phyloP scores from a whole-genome alignment of 179 eudicot species.

The Actinidia polygama region DNA sequence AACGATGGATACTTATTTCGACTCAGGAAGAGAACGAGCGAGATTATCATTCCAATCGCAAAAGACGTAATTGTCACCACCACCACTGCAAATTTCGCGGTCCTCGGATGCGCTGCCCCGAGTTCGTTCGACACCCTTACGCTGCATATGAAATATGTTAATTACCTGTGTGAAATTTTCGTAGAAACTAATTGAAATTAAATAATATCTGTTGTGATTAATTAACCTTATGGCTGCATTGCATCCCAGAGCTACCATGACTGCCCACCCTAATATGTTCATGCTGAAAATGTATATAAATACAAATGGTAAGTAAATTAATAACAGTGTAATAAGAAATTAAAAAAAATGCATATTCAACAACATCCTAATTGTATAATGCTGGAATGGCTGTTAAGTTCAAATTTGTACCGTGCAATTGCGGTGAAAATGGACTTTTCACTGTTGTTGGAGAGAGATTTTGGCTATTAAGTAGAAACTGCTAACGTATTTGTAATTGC shows the following conservation, averaged over 20 bases:
- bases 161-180: not conserved
- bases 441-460: too few relatives aligned
- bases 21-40: constrained; percentile 38
- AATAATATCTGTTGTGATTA: not conserved
- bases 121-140: constrained; percentile 82
- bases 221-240: constrained; percentile 51
- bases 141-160: constrained; percentile 26
- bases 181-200: not conserved
- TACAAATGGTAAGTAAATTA: not conserved
- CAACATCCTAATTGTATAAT: too few relatives aligned
- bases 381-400: too few relatives aligned
- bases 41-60: constrained; percentile 44
- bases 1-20: constrained; percentile 57
- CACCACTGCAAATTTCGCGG: constrained; percentile 61
- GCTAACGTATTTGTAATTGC: too few relatives aligned
- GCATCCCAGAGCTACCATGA: constrained; percentile 48
- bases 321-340: not conserved
- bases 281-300: constrained; percentile 37
- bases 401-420: too few relatives aligned
- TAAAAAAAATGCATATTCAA: not conserved
- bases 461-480: too few relatives aligned
- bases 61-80: constrained; percentile 53
- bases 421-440: too few relatives aligned
- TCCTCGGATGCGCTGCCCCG: constrained; percentile 70
- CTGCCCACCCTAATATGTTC: constrained; percentile 50